phyloP scores from a whole-genome alignment of 306 rosid genomes.

The Fragaria vesca region DNA sequence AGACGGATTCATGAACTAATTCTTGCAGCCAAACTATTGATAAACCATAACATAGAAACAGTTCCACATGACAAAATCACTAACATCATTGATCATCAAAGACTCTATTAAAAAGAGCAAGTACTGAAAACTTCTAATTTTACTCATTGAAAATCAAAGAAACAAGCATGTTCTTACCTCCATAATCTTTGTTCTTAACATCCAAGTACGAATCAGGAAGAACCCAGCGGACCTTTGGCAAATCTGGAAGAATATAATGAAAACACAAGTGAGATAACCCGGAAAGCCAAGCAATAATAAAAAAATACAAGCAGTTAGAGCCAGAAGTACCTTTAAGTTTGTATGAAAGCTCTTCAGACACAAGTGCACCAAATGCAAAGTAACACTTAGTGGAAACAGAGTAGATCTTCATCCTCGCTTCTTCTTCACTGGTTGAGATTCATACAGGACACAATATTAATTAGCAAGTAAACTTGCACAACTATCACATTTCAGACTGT shows the following conservation, averaged over 20 bases:
- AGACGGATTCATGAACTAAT: background rate
- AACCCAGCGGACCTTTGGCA: conserved; percentile 88
- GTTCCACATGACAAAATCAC: background rate
- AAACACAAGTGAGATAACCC: background rate
- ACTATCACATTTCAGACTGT: background rate
- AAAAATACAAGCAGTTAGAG: background rate
- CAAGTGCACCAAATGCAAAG: conserved; percentile 89
- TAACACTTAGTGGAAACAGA: conserved; percentile 90
- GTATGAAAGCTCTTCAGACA: conserved; percentile 73
- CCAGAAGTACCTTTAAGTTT: conserved; percentile 65
- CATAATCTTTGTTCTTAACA: conserved; percentile 86
- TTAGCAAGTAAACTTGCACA: background rate
- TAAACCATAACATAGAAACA: background rate
- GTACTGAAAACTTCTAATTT: background rate
- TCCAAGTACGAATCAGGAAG: conserved; percentile 98
- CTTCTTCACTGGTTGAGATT: conserved; percentile 63
- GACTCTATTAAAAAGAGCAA: background rate
- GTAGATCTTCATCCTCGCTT: conserved; percentile 90
- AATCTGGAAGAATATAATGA: conserved; percentile 41
- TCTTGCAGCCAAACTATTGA: background rate
- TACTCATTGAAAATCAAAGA: background rate
- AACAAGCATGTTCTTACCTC: conserved; percentile 54
- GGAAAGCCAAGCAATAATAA: background rate
- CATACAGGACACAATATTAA: background rate
- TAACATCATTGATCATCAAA: background rate